phyloP scores from a whole-genome alignment of 2,329 filamentous ascomycete genomes.

The Ophiostoma himal-ulmi region DNA sequence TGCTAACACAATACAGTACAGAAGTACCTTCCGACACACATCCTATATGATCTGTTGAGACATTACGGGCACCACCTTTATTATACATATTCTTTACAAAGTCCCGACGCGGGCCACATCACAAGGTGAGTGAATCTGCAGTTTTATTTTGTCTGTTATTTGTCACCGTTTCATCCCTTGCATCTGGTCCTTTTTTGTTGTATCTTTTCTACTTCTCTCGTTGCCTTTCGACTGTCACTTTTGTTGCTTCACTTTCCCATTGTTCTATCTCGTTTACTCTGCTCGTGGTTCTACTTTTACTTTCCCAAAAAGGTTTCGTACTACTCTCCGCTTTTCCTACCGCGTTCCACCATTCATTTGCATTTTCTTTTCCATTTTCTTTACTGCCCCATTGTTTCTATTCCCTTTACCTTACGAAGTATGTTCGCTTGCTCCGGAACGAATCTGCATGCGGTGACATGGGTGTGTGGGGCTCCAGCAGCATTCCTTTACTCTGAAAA shows the following conservation, averaged over 20 bases:
- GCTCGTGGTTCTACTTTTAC: neutral
- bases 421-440: conserved; percentile 21
- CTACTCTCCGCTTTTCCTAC: neutral
- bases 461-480: conserved; percentile 18
- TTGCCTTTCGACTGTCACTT: neutral
- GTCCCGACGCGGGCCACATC: neutral
- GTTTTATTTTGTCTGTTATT: neutral
- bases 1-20: neutral
- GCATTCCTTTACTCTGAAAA: conserved; percentile 1
- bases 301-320: neutral
- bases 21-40: neutral
- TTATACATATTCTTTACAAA: neutral
- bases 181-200: neutral
- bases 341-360: neutral
- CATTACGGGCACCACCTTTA: neutral
- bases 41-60: neutral
- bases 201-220: neutral
- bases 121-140: neutral
- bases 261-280: neutral
- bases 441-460: conserved; percentile 17
- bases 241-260: neutral
- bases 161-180: neutral
- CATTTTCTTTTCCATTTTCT: neutral
- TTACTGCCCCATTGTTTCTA: neutral
- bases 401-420: neutral